A percentile compares a stretch with the other conserved stretches of the same genome.
Evolutionary conservation across 169 alveolate genomes (phyloP).

Genomic region (Cryptosporidium viatorum): DNA sequence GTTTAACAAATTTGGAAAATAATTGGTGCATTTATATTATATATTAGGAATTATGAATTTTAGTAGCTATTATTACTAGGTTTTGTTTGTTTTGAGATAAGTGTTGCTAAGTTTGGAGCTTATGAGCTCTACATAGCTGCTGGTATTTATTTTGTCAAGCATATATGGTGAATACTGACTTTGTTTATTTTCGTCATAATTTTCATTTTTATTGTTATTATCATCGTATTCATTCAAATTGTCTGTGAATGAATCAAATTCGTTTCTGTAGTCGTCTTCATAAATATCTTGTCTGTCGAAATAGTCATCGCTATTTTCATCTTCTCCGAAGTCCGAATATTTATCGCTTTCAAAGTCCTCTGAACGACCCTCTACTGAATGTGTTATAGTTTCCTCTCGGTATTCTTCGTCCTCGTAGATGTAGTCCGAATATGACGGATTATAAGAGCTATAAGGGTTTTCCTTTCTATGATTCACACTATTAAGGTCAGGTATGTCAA

Average conservation of each 20-base stretch:
- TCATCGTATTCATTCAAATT: background rate
- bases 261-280: background rate
- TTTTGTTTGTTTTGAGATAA: background rate
- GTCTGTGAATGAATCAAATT: background rate
- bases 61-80: background rate
- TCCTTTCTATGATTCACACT: background rate
- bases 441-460: background rate
- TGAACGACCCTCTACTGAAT: background rate
- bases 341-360: background rate
- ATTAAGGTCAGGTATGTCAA: constrained; percentile 24
- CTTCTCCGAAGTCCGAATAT: background rate
- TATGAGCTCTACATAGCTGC: background rate
- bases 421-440: background rate
- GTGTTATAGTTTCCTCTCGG: background rate
- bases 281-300: background rate
- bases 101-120: background rate
- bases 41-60: background rate
- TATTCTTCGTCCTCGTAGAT: background rate
- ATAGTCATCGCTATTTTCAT: background rate
- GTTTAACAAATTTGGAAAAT: background rate
- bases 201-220: background rate
- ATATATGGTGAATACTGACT: background rate
- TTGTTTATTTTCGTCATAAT: background rate
- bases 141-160: background rate
- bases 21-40: too few species aligned